Evolutionary conservation across 2,329 filamentous ascomycete species (phyloP).

Genomic region (Aspergillus terreus): DNA sequence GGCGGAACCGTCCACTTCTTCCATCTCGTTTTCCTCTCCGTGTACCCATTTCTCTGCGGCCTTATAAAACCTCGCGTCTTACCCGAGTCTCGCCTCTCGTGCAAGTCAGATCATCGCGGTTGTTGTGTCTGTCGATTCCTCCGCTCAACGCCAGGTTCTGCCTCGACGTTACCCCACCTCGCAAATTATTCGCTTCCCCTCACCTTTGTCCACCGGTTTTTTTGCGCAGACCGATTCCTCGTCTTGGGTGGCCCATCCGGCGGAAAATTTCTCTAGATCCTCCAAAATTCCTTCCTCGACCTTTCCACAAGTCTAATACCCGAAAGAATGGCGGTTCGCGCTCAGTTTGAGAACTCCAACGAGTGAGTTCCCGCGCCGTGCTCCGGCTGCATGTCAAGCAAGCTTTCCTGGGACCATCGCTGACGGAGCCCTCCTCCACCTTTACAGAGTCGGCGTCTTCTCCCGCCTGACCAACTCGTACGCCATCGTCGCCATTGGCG

Average conservation of each 20-base stretch:
- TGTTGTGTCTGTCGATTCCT: background rate
- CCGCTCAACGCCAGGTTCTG: background rate
- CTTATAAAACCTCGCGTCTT: background rate
- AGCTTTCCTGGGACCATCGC: background rate
- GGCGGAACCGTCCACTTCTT: conserved; percentile 9
- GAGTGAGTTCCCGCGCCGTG: conserved; percentile 33
- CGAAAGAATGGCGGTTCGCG: conserved; percentile 44
- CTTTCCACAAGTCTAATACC: background rate
- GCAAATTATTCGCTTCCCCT: background rate
- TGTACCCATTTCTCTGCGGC: background rate
- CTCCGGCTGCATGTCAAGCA: background rate
- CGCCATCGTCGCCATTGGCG: conserved; percentile 87
- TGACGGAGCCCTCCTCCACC: background rate
- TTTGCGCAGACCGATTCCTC: background rate
- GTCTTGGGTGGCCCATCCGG: background rate
- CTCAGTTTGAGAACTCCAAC: conserved; percentile 50
- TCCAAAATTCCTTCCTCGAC: background rate
- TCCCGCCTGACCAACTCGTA: conserved; percentile 96
- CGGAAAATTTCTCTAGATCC: background rate
- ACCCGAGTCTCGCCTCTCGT: background rate
- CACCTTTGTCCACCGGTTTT: background rate
- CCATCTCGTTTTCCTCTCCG: conserved; percentile 7
- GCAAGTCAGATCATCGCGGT: background rate
- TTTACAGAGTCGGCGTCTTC: conserved; percentile 85
- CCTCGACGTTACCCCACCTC: conserved; percentile 1